Evolutionary conservation across 306 rosid genomes (phyloP), one percentile per base, ranked within the genome.

Genomic region (Neltuma alba): DNA sequence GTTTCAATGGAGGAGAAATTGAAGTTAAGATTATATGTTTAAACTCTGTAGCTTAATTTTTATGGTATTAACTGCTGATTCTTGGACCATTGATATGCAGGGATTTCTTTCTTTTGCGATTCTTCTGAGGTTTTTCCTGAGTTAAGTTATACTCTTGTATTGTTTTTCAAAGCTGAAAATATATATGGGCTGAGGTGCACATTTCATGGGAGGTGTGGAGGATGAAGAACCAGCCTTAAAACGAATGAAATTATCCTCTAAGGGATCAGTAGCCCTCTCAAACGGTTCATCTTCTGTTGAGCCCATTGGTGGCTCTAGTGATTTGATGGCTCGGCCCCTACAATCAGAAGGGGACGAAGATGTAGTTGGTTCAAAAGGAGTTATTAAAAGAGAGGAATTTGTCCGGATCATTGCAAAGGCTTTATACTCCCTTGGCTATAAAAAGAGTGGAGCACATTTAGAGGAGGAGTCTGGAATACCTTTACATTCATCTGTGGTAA

Each of bases 201-300:
- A 84, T 96, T 95, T 93, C 97, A 96, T 96, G 99, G 99, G 99
- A 89, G 98, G 99, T 90, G 93, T 91, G 87, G 98, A 88, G 72
- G 98, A 96, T 93, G 99, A 93, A 89, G 98, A 93, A 86, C 99
- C 99, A 91, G 97, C 93, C 44, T 84, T 89, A 54, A 96, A 96
- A 88, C 98, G 99, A 21, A 83, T 96, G 94, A 96, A 90, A 78
- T 60, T 93, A 60, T 90, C 90, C 60, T 81, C 84, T 70, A 88
- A 87, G 82, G 92, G 91, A 78, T 66, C 84, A 88, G 85, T 76
- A 84, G 89, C 89, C 54, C 85, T 90, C 70, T 90, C 98, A 3
- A 96, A 93, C 99, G 97, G 99, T 84, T 88, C 90, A 67, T 86
- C 97, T 79, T 65, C 80, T 33, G 62, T 75, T 52, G 93, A 84